Evolutionary conservation across 1,139 yeast species (phyloP).

Genomic region (Geotrichum phurueaensis): DNA sequence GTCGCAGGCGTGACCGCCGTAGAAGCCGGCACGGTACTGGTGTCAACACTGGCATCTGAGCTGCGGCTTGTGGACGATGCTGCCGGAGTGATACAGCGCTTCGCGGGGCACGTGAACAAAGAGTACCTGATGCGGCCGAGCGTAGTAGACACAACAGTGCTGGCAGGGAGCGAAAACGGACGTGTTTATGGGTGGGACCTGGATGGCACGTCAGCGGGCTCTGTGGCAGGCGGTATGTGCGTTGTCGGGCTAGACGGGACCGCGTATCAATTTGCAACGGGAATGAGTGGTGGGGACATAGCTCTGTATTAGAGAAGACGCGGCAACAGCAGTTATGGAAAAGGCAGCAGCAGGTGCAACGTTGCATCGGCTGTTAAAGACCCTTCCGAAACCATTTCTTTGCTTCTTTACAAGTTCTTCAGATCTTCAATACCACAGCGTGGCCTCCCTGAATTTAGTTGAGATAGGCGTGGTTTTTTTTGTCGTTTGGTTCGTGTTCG

Average conservation of each 20-base stretch:
- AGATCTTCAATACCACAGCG: no score
- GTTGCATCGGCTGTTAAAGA: background rate
- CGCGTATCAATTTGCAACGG: background rate
- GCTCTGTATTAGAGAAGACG: background rate
- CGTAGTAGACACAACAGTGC: background rate
- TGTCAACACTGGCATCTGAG: conserved; percentile 1
- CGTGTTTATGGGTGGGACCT: background rate
- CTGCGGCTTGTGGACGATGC: conserved; percentile 8
- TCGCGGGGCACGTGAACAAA: conserved; percentile 15
- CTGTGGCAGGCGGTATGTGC: background rate
- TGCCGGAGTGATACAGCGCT: background rate
- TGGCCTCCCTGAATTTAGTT: background rate
- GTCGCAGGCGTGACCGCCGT: conserved; percentile 9
- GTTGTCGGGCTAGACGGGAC: background rate
- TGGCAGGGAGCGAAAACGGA: conserved; percentile 1
- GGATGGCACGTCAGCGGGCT: background rate
- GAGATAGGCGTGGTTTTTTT: background rate
- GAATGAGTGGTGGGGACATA: background rate
- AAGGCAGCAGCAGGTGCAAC: background rate
- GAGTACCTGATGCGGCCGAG: background rate
- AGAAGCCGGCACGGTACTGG: conserved; percentile 1
- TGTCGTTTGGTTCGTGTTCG: background rate
- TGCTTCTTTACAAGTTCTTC: no score
- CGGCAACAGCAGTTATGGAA: background rate
- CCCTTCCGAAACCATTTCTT: no score